Percentiles rank a stretch among this genome's conserved stretches.
Evolutionary conservation across 2,329 filamentous ascomycete genomes (phyloP).

Genomic region (Botryotinia convoluta): DNA sequence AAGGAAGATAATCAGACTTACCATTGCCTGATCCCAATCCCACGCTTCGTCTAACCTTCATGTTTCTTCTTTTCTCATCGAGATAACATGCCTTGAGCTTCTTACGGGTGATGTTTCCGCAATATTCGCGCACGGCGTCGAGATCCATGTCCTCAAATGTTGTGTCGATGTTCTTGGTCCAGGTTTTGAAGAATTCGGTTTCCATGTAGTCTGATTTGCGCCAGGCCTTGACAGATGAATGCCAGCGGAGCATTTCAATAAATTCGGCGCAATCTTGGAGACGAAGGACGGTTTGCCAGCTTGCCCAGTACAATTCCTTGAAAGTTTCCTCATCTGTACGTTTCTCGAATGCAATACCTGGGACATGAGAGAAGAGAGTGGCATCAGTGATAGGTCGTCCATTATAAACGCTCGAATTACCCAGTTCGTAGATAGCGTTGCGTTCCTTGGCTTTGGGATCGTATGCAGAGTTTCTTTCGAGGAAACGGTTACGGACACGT

Average conservation of each 20-base stretch:
- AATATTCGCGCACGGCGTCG: conserved; percentile 15
- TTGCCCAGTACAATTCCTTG: conserved; percentile 19
- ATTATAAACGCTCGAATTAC: conserved; percentile 19
- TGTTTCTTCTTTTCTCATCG: conserved; percentile 17
- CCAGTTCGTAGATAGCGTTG: conserved; percentile 14
- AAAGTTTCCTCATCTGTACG: conserved; percentile 19
- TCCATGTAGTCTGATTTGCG: conserved; percentile 16
- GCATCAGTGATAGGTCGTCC: conserved; percentile 20
- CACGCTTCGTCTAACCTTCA: conserved; percentile 2
- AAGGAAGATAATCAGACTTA: conserved; percentile 19
- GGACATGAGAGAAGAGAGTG: conserved; percentile 17
- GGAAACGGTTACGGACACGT: conserved; percentile 18
- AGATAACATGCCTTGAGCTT: conserved; percentile 19
- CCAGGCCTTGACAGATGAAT: conserved; percentile 19
- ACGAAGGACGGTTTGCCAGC: conserved; percentile 15
- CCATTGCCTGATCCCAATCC: conserved; percentile 9
- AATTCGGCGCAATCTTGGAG: conserved; percentile 20
- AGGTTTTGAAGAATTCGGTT: conserved; percentile 17
- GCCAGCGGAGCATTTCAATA: conserved; percentile 20
- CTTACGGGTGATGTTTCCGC: conserved; percentile 16
- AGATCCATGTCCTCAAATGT: conserved; percentile 20
- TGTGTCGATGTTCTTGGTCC: conserved; percentile 18
- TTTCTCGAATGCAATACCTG: conserved; percentile 16
- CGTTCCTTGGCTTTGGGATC: conserved; percentile 17
- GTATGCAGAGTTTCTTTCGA: conserved; percentile 13